phyloP scores from a whole-genome alignment of 306 rosid genomes.

The Trifolium subterraneum region DNA sequence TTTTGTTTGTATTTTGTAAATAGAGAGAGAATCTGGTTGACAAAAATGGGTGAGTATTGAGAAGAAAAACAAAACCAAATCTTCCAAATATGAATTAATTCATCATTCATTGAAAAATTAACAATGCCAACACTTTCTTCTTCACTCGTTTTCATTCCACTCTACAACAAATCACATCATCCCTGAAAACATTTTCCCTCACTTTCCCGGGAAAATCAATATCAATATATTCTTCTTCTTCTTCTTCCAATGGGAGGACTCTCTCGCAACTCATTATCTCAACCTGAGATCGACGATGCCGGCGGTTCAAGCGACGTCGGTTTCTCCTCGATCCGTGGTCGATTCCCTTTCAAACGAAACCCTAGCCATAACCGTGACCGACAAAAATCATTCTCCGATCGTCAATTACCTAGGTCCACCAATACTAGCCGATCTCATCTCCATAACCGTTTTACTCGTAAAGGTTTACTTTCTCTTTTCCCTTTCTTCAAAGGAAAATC shows the following conservation, averaged over 20 bases:
- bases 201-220: constrained; percentile 46
- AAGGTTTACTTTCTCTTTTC: constrained; percentile 61
- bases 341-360: constrained; percentile 73
- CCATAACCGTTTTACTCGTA: constrained; percentile 70
- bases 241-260: no score
- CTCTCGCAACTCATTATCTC: constrained; percentile 57
- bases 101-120: background rate
- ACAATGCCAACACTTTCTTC: constrained; percentile 34
- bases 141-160: background rate
- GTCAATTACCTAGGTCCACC: constrained; percentile 48
- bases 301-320: constrained; percentile 52
- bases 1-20: background rate
- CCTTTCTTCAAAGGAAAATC: constrained; percentile 65
- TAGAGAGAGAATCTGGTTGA: background rate
- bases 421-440: constrained; percentile 58
- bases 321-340: constrained; percentile 73
- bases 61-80: background rate
- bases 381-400: constrained; percentile 51
- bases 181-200: background rate
- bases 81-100: constrained; percentile 1
- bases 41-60: background rate
- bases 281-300: constrained; percentile 65
- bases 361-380: constrained; percentile 53
- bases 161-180: background rate
- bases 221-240: background rate